A percentile compares a stretch with the other conserved stretches of the same genome.
These are phyloP conservation scores for Jasminum sambac DNA, from an alignment of 257 asterid genomes.

Conservation along the genomic window DNA sequence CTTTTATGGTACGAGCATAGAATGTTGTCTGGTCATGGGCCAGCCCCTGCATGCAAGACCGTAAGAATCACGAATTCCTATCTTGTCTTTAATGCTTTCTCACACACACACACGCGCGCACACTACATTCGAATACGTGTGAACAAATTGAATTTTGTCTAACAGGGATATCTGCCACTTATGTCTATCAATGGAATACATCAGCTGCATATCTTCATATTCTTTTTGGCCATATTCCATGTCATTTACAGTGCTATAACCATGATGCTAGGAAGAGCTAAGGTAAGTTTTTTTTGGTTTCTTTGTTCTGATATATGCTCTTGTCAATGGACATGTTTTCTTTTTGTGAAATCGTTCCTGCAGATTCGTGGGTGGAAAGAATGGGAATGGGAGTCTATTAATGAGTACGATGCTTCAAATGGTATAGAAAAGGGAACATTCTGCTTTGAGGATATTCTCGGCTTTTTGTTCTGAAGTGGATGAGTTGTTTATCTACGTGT, in stretches of 20 bases:
- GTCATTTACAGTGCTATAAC: conserved; percentile 63
- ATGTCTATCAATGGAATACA: conserved; percentile 56
- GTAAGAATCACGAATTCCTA: conserved; percentile 20
- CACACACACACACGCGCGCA: too few species aligned
- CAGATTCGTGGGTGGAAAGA: conserved; percentile 97
- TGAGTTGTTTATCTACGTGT: not conserved
- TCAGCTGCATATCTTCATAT: conserved; percentile 69
- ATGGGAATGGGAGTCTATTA: conserved; percentile 60
- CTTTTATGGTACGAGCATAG: conserved; percentile 41
- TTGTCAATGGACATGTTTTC: not conserved
- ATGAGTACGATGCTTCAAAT: conserved; percentile 34
- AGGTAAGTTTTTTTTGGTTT: conserved; percentile 33
- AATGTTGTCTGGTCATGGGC: conserved; percentile 30
- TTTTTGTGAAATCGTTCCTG: conserved; percentile 3
- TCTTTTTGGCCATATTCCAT: conserved; percentile 66
- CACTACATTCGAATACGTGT: too few species aligned
- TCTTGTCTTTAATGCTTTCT: not conserved
- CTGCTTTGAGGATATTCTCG: too few species aligned
- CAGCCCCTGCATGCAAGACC: conserved; percentile 26
- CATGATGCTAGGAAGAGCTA: conserved; percentile 60
- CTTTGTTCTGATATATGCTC: not conserved
- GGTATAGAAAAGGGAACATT: too few species aligned
- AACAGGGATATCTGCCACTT: conserved; percentile 54
- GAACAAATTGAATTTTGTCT: not conserved
- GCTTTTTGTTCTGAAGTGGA: not conserved